phyloP scores from a whole-genome alignment of 2,329 filamentous ascomycete species.

The Fusarium denticulatum region DNA sequence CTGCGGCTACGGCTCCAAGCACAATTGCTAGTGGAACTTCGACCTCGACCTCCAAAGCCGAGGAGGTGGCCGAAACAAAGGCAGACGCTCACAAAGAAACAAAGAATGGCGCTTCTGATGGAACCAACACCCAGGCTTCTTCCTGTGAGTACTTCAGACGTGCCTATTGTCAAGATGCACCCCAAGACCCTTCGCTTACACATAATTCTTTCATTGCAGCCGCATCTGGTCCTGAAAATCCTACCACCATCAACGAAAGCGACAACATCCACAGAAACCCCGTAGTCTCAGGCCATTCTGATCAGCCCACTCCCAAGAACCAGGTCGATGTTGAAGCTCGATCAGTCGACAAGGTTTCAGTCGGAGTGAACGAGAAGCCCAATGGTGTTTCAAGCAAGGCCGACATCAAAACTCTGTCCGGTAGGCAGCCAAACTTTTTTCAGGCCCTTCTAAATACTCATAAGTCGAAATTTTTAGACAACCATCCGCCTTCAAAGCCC shows the following conservation, averaged over 20 bases:
- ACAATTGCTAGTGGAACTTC: conserved; percentile 16
- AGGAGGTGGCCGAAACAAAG: conserved; percentile 18
- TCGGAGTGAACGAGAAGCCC: conserved; percentile 18
- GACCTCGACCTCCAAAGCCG: conserved; percentile 21
- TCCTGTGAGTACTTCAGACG: conserved; percentile 37
- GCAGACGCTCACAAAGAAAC: conserved; percentile 18
- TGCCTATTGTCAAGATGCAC: neutral
- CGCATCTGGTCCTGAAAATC: conserved; percentile 28
- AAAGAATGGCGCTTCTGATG: conserved; percentile 11
- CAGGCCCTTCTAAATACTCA: conserved; percentile 13
- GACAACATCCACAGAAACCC: conserved; percentile 26
- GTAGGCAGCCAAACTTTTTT: conserved; percentile 17
- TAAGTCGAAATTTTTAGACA: conserved; percentile 10
- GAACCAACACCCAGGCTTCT: conserved; percentile 23
- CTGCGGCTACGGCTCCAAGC: conserved; percentile 8
- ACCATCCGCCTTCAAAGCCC: conserved; percentile 24
- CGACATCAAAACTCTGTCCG: conserved; percentile 27
- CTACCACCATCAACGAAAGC: conserved; percentile 23
- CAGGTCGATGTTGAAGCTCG: conserved; percentile 17
- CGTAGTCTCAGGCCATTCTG: conserved; percentile 26
- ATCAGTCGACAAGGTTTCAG: conserved; percentile 6
- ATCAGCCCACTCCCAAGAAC: conserved; percentile 38
- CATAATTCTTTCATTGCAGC: conserved; percentile 10
- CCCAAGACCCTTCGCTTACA: conserved; percentile 18
- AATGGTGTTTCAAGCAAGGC: conserved; percentile 27